Base-by-base conservation (phyloP, 2,329 filamentous ascomycete genomes). In the Arachnomyces sp. region DNA sequence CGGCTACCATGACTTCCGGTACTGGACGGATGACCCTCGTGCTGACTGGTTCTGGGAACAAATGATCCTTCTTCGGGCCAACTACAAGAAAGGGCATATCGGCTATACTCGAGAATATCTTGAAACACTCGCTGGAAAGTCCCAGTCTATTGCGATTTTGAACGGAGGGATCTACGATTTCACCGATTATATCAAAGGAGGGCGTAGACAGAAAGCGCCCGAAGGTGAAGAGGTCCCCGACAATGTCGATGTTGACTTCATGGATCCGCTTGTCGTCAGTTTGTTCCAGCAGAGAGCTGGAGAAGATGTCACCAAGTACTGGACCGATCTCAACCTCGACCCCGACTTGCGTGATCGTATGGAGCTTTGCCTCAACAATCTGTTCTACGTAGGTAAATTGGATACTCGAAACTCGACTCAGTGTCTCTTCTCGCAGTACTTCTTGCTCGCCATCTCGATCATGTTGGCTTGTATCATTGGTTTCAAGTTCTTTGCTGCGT, bases 401-500 rank as follows among this genome's bases (percentile, higher is more conserved):
- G 92, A 98, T 58, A 96, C 90, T 2, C 76, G 92, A 70, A 88
- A 84, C 64, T 95, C 90, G 1, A 64, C 78, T 1, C 78, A 79
- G 44, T 98, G 92, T 68, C 72, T 83, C 48, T 96, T 98, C 57
- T 80, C 92, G 17, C 81, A 82, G 44, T 98, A 96, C 63, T 79
- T 98, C 49, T 74, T 96, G 14, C 74, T 98, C 28, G 84, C 83
- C 3, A 81, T 98, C 38, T 89, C 90, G 0, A 73, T 87, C 49
- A 51, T 95, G 43, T 71, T 98, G 33, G 83, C 81, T 52, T 73
- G 74, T 34, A 81, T 98, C 46, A 90, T 98, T 51, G 78, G 75
- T 13, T 93, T 96, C 79, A 98, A 98, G 63, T 98, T 98, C 70
- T 74, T 96, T 50, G 93, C 93, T 25, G 92, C 92, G 6, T 73